Evolutionary conservation across 345 rosid genomes (phyloP).

Genomic region (Eucalyptus rudis): DNA sequence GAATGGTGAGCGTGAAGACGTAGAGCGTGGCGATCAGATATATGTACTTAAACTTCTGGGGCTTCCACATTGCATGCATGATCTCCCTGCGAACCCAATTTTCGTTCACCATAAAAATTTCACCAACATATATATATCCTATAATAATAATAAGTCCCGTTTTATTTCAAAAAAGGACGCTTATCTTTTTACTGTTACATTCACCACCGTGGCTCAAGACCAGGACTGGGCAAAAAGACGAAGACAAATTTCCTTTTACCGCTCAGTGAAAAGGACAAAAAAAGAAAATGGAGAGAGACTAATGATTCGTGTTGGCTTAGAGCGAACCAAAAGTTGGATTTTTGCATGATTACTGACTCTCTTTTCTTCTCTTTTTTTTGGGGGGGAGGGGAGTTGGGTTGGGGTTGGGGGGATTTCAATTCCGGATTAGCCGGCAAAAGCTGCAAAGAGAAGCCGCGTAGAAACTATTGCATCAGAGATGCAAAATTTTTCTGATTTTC

Average conservation of each 20-base stretch:
- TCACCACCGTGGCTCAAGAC: background rate
- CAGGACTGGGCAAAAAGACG: background rate
- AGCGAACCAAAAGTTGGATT: background rate
- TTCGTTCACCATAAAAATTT: background rate
- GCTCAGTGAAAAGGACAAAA: background rate
- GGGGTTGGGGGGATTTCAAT: background rate
- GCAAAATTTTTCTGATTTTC: background rate
- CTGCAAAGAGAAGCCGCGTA: slow-evolving; percentile 74
- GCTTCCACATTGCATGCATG: slow-evolving; percentile 99
- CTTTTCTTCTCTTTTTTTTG: background rate
- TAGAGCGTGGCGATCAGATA: slow-evolving; percentile 89
- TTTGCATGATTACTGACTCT: background rate
- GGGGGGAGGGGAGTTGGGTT: background rate
- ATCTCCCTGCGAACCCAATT: slow-evolving; percentile 48
- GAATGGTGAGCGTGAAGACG: slow-evolving; percentile 88
- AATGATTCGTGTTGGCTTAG: background rate
- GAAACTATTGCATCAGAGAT: slow-evolving; percentile 10
- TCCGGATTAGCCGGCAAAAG: slow-evolving; percentile 52
- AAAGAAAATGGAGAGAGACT: background rate
- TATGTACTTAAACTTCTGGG: slow-evolving; percentile 89
- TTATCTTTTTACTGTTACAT: background rate
- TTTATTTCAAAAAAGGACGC: background rate
- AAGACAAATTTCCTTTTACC: background rate
- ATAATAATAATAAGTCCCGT: background rate
- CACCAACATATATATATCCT: background rate